Percentiles rank a stretch among this genome's conserved stretches.
Conservation (phyloP, 1,284 basidiomycete species). For the Ganoderma multipileum region DNA sequence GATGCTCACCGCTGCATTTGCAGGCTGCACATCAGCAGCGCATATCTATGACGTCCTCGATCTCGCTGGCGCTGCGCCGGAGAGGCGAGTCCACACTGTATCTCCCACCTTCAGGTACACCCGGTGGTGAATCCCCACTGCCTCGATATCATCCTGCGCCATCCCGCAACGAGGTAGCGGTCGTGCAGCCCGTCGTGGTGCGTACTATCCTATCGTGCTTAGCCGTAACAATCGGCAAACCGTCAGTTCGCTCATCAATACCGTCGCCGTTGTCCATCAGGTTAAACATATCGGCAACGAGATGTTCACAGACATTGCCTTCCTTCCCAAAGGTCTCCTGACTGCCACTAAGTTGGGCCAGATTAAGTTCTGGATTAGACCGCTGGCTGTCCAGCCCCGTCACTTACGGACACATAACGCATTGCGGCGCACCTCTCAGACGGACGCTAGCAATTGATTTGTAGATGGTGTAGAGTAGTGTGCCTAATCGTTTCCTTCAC, state of each 20-base stretch:
- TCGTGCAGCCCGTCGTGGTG: slow-evolving; percentile 91
- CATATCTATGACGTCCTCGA: slow-evolving; percentile 75
- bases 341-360: slow-evolving; percentile 77
- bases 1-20: background rate
- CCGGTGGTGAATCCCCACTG: slow-evolving; percentile 42
- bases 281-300: slow-evolving; percentile 83
- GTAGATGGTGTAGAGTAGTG: background rate
- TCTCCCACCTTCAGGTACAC: slow-evolving; percentile 45
- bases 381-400: slow-evolving; percentile 54
- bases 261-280: slow-evolving; percentile 62
- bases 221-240: slow-evolving; percentile 34
- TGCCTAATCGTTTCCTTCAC: background rate
- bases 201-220: slow-evolving; percentile 35
- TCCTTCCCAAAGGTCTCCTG: slow-evolving; percentile 78
- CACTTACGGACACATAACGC: slow-evolving; percentile 33
- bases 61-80: slow-evolving; percentile 71
- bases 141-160: slow-evolving; percentile 85
- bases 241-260: too few species aligned
- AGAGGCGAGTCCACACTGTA: slow-evolving; percentile 58
- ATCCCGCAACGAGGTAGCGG: slow-evolving; percentile 87
- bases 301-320: slow-evolving; percentile 72
- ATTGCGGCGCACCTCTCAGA: slow-evolving; percentile 28
- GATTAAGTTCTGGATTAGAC: slow-evolving; percentile 86
- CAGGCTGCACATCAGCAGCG: slow-evolving; percentile 69
- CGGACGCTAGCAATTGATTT: slow-evolving; percentile 21